Evolutionary conservation across 2,329 filamentous ascomycete genomes (phyloP).

Genomic region (Dothidotthia symphoricarpi): DNA sequence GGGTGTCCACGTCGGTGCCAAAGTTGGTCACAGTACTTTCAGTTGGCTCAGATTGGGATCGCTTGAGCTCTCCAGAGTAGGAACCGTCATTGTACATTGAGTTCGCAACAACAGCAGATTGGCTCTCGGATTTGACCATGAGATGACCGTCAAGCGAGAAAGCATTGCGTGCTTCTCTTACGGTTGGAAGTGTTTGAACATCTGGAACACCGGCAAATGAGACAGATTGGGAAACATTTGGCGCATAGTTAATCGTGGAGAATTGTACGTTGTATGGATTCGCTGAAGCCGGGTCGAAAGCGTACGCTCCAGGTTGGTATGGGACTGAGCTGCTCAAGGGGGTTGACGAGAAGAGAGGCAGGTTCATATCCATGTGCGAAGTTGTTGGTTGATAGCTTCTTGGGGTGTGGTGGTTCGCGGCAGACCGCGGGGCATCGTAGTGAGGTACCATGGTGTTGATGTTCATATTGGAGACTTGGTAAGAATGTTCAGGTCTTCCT

Average conservation of each 20-base stretch:
- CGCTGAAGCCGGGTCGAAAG: slow-evolving; percentile 34
- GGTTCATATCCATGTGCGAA: slow-evolving; percentile 35
- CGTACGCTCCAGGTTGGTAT: slow-evolving; percentile 39
- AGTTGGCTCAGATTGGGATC: slow-evolving; percentile 46
- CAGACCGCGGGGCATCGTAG: slow-evolving; percentile 31
- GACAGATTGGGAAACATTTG: slow-evolving; percentile 26
- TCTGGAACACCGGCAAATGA: slow-evolving; percentile 25
- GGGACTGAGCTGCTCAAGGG: slow-evolving; percentile 31
- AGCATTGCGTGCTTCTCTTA: slow-evolving; percentile 29
- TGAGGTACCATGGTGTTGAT: slow-evolving; percentile 30
- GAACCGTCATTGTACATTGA: slow-evolving; percentile 40
- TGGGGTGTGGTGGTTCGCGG: slow-evolving; percentile 25
- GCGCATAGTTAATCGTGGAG: slow-evolving; percentile 25
- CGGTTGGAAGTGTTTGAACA: slow-evolving; percentile 26
- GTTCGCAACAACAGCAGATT: slow-evolving; percentile 45
- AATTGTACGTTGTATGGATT: slow-evolving; percentile 42
- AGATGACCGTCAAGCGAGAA: slow-evolving; percentile 29
- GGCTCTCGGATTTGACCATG: slow-evolving; percentile 46
- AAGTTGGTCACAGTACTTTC: slow-evolving; percentile 58
- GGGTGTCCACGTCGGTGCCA: slow-evolving; percentile 77
- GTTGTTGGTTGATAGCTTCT: slow-evolving; percentile 33
- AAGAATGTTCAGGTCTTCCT: slow-evolving; percentile 29
- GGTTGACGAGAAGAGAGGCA: slow-evolving; percentile 37
- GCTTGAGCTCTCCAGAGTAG: slow-evolving; percentile 43
- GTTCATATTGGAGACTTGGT: slow-evolving; percentile 34